Percentiles rank a stretch among this genome's conserved stretches.
Conservation (phyloP, 768 basidiomycete genomes). For the Pulveroboletus ravenelii region DNA sequence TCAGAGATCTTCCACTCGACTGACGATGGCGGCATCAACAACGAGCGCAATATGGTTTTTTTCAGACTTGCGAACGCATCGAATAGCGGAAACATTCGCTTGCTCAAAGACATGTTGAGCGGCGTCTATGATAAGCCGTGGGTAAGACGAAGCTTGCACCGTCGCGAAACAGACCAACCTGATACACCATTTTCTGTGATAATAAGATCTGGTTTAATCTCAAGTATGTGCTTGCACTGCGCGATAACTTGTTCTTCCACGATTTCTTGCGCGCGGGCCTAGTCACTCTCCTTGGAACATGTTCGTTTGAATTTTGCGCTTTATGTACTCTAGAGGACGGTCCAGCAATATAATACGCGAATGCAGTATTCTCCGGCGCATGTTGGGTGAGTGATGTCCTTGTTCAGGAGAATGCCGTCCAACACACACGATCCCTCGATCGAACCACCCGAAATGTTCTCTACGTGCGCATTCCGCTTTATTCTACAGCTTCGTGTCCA, state of each 20-base stretch:
- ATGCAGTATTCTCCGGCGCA: constrained; percentile 86
- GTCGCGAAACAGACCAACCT: constrained; percentile 44
- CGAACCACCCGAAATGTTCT: constrained; percentile 96
- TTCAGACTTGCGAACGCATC: constrained; percentile 97
- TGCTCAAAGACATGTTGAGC: constrained; percentile 89
- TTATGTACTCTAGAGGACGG: constrained; percentile 98
- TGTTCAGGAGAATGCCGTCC: constrained; percentile 94
- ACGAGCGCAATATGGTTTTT: constrained; percentile 98
- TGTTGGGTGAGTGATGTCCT: constrained; percentile 98
- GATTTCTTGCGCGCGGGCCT: constrained; percentile 82
- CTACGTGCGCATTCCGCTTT: constrained; percentile 95
- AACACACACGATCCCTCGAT: constrained; percentile 89
- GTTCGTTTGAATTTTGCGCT: constrained; percentile 97
- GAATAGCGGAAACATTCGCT: constrained; percentile 85
- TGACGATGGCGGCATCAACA: constrained; percentile 93
- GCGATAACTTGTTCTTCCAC: constrained; percentile 96
- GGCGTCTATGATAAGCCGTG: constrained; percentile 51
- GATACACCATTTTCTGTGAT: constrained; percentile 98
- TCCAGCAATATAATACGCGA: constrained; percentile 88
- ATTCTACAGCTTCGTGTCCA: too few relatives aligned
- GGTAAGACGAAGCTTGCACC: neutral
- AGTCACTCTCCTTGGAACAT: constrained; percentile 92
- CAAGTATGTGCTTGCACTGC: constrained; percentile 78
- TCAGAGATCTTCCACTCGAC: constrained; percentile 90
- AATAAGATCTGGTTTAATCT: constrained; percentile 92